Evolutionary conservation across 306 rosid genomes (phyloP).

Genomic region (Dryas octopetala): DNA sequence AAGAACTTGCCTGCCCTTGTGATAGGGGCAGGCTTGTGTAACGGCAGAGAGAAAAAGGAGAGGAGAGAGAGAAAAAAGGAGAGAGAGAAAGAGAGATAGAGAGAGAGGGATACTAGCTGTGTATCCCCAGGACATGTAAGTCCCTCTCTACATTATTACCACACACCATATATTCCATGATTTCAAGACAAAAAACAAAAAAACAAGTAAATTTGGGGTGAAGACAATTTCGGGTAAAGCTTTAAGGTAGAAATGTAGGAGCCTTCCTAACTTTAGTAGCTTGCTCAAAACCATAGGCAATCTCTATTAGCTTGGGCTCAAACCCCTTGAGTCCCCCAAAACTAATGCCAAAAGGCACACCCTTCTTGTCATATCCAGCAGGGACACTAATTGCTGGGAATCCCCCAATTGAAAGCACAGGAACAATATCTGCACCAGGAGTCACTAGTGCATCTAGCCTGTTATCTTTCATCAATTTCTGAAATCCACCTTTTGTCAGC

Average conservation of each 20-base stretch:
- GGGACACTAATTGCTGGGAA: constrained; percentile 54
- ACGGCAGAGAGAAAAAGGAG: no score
- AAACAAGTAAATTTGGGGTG: not conserved
- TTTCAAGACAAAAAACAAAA: constrained; percentile 11
- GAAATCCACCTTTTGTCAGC: constrained; percentile 40
- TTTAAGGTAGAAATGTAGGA: constrained; percentile 20
- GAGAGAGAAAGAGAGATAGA: no score
- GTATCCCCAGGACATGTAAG: no score
- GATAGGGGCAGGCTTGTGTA: no score
- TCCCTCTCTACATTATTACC: no score
- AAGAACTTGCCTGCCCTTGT: no score
- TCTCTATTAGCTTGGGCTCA: constrained; percentile 46
- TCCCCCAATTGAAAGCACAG: constrained; percentile 46
- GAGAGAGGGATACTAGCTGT: no score
- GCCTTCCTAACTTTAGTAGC: constrained; percentile 43
- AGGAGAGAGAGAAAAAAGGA: no score
- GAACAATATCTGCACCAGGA: constrained; percentile 16
- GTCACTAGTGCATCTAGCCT: constrained; percentile 51
- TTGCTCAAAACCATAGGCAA: constrained; percentile 63
- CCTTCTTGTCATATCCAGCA: constrained; percentile 38
- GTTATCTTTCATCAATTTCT: constrained; percentile 38
- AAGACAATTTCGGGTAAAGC: not conserved
- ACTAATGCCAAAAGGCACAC: constrained; percentile 44
- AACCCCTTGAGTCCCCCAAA: constrained; percentile 52
- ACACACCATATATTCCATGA: not conserved